Conservation (phyloP, 1,284 basidiomycete species). For the Peniophora sp. region DNA sequence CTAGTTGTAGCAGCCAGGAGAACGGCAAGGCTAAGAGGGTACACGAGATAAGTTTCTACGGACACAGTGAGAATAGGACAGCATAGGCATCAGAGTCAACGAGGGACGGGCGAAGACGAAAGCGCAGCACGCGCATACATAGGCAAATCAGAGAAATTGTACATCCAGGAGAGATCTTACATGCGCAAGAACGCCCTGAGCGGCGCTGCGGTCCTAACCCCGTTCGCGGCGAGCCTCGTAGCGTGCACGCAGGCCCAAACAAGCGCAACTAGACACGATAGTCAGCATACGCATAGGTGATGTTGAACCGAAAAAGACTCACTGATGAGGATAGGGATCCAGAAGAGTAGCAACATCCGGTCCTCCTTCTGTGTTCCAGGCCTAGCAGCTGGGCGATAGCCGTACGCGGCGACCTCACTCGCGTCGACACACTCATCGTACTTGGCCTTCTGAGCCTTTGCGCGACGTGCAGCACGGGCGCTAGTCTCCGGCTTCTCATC, state of each 20-base stretch:
- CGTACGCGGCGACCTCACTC: constrained; percentile 60
- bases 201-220: neutral
- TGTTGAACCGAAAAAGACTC: constrained; percentile 24
- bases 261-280: neutral
- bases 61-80: too few relatives aligned
- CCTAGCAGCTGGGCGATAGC: constrained; percentile 45
- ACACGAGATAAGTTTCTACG: too few relatives aligned
- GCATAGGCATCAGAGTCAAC: too few relatives aligned
- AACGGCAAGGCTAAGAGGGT: too few relatives aligned
- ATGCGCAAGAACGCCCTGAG: neutral
- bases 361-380: constrained; percentile 72
- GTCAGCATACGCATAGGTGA: neutral
- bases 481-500: constrained; percentile 42
- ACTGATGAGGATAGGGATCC: constrained; percentile 86
- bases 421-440: constrained; percentile 17
- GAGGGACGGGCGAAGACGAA: too few relatives aligned
- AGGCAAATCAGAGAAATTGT: too few relatives aligned
- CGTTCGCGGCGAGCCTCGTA: neutral
- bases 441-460: too few relatives aligned
- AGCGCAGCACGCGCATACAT: too few relatives aligned
- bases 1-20: too few relatives aligned
- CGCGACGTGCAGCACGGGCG: constrained; percentile 30
- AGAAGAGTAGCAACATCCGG: constrained; percentile 89
- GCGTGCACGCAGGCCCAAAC: neutral
- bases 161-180: neutral